These are phyloP conservation scores for Capronia epimyces DNA, from an alignment of 2,329 filamentous ascomycete species.

Conservation along the genomic window DNA sequence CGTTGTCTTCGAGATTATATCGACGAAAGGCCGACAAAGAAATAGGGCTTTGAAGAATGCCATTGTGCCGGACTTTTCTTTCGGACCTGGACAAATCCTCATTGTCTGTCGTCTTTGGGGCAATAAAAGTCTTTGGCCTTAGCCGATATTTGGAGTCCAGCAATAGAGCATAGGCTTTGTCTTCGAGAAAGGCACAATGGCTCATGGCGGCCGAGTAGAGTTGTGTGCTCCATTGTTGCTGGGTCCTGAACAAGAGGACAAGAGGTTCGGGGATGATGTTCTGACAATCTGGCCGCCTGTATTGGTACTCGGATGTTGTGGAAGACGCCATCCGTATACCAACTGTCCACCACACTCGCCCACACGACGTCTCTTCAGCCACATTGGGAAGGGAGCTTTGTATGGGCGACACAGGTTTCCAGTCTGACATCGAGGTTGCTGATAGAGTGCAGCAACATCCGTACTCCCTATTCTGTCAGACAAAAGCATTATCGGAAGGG, in stretches of 20 bases:
- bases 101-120: not conserved
- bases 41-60: not conserved
- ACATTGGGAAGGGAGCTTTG: too few species aligned
- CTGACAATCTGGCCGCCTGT: not conserved
- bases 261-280: too few species aligned
- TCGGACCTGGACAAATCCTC: not conserved
- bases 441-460: too few species aligned
- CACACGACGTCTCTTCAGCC: too few species aligned
- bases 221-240: not conserved
- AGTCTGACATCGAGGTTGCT: too few species aligned
- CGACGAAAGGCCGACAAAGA: not conserved
- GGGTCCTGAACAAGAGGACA: not conserved
- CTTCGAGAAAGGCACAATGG: not conserved
- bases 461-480: too few species aligned
- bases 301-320: too few species aligned
- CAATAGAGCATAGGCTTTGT: not conserved
- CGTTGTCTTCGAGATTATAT: not conserved
- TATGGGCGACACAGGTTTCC: too few species aligned
- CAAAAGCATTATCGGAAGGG: not conserved
- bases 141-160: not conserved
- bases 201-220: not conserved
- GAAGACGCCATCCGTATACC: too few species aligned
- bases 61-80: slow-evolving; percentile 2
- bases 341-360: too few species aligned
- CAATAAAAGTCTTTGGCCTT: not conserved